A percentile compares a stretch with the other conserved stretches of the same genome.
Conservation (phyloP, 1,284 basidiomycete species). For the Melampsora occidentalis region DNA sequence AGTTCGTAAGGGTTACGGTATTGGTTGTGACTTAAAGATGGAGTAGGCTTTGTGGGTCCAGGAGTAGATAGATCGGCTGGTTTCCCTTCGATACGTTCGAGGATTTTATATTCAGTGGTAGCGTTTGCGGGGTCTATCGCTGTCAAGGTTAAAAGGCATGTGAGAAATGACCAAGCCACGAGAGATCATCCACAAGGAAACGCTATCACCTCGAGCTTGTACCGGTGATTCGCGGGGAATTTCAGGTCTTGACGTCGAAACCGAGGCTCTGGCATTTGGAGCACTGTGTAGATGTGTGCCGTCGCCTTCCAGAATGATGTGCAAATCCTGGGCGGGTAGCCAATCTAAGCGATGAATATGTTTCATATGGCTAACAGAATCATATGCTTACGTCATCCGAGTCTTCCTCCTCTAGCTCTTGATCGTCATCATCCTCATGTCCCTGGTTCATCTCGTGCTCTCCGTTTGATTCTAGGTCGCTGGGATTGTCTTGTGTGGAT, state of each 20-base stretch:
- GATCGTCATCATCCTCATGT: constrained; percentile 15
- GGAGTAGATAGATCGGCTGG: constrained; percentile 7
- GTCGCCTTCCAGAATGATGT: constrained; percentile 42
- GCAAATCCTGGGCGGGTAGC: constrained; percentile 19
- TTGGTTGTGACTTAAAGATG: neutral
- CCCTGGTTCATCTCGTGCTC: neutral
- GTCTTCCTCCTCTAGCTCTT: constrained; percentile 30
- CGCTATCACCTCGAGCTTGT: constrained; percentile 23
- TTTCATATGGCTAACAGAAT: neutral
- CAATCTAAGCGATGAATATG: neutral
- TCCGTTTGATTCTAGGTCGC: neutral
- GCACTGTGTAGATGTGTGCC: constrained; percentile 5
- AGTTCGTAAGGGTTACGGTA: constrained; percentile 10
- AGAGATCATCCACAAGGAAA: neutral
- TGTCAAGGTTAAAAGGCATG: neutral
- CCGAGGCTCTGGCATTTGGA: constrained; percentile 16
- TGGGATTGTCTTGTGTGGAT: neutral
- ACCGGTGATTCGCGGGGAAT: constrained; percentile 17
- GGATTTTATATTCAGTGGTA: constrained; percentile 40
- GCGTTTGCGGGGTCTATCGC: constrained; percentile 26
- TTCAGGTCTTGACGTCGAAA: constrained; percentile 15
- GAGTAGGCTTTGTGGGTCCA: constrained; percentile 14
- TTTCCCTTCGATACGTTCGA: constrained; percentile 36
- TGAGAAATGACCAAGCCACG: neutral
- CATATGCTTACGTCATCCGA: constrained; percentile 25